Percentiles rank a stretch among this genome's conserved stretches.
phyloP scores from a whole-genome alignment of 2,329 filamentous ascomycete genomes.

The Neodidymelliopsis sp. region DNA sequence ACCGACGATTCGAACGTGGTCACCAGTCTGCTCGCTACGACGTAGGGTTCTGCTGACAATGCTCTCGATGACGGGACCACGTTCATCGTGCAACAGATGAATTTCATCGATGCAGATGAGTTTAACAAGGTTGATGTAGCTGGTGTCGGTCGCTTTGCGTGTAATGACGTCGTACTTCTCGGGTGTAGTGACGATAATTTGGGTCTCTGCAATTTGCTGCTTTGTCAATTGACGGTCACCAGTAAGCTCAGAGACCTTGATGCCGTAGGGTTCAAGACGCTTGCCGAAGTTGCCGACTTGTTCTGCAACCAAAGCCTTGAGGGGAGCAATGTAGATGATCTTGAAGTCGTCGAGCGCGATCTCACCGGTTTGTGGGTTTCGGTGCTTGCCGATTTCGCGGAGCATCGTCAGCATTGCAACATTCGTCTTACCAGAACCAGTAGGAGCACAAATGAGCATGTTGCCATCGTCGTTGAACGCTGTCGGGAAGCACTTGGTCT shows the following conservation, averaged over 20 bases:
- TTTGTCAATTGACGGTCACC: slow-evolving; percentile 98
- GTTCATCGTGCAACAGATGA: slow-evolving; percentile 94
- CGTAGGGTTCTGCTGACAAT: slow-evolving; percentile 95
- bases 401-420: slow-evolving; percentile 97
- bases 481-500: slow-evolving; percentile 89
- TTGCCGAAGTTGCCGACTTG: slow-evolving; percentile 98
- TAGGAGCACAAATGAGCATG: slow-evolving; percentile 96
- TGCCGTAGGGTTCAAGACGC: slow-evolving; percentile 86
- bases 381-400: slow-evolving; percentile 94
- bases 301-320: slow-evolving; percentile 96
- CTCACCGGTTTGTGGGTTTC: slow-evolving; percentile 86
- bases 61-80: slow-evolving; percentile 94
- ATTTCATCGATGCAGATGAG: slow-evolving; percentile 98
- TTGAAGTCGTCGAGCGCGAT: slow-evolving; percentile 97
- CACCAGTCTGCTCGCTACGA: slow-evolving; percentile 90
- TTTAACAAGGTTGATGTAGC: slow-evolving; percentile 96
- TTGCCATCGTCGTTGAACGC: slow-evolving; percentile 96
- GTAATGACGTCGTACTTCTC: slow-evolving; percentile 99
- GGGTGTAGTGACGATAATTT: slow-evolving; percentile 97
- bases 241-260: slow-evolving; percentile 93
- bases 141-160: slow-evolving; percentile 93
- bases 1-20: slow-evolving; percentile 89
- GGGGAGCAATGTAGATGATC: slow-evolving; percentile 94
- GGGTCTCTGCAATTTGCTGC: slow-evolving; percentile 96
- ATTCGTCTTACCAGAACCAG: slow-evolving; percentile 97